phyloP scores from a whole-genome alignment of 768 basidiomycete species.

The Postia placenta region DNA sequence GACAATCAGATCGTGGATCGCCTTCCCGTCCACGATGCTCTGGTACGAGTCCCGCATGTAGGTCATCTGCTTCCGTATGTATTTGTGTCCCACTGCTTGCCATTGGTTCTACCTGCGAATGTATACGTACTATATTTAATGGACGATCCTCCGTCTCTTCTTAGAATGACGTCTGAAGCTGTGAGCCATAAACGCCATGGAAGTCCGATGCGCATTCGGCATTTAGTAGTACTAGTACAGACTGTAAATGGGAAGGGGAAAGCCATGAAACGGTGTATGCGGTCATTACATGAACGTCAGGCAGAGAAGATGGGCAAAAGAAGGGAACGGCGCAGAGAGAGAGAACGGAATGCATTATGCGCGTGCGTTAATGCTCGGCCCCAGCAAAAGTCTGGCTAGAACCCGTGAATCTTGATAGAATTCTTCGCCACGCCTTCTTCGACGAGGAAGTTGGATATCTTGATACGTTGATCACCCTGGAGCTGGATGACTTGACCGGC shows the following conservation, averaged over 20 bases:
- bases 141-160: background rate
- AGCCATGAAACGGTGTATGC: slow-evolving; percentile 17
- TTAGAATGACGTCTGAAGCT: background rate
- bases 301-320: slow-evolving; percentile 13
- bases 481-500: slow-evolving; percentile 97
- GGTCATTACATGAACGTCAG: slow-evolving; percentile 13
- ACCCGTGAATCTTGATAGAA: slow-evolving; percentile 85
- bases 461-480: slow-evolving; percentile 93
- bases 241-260: slow-evolving; percentile 24
- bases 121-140: background rate
- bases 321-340: slow-evolving; percentile 4
- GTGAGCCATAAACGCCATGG: slow-evolving; percentile 1
- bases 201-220: slow-evolving; percentile 23
- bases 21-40: too few relatives aligned
- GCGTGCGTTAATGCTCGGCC: slow-evolving; percentile 13
- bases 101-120: background rate
- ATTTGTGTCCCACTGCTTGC: background rate
- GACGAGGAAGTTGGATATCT: slow-evolving; percentile 83
- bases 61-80: background rate
- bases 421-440: slow-evolving; percentile 74
- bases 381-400: slow-evolving; percentile 40
- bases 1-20: background rate
- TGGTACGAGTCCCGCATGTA: too few relatives aligned
- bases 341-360: slow-evolving; percentile 12
- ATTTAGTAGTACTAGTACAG: slow-evolving; percentile 23